These are phyloP conservation scores for Zymoseptoria brevis DNA, from an alignment of 2,329 filamentous ascomycete species.

Conservation along the genomic window DNA sequence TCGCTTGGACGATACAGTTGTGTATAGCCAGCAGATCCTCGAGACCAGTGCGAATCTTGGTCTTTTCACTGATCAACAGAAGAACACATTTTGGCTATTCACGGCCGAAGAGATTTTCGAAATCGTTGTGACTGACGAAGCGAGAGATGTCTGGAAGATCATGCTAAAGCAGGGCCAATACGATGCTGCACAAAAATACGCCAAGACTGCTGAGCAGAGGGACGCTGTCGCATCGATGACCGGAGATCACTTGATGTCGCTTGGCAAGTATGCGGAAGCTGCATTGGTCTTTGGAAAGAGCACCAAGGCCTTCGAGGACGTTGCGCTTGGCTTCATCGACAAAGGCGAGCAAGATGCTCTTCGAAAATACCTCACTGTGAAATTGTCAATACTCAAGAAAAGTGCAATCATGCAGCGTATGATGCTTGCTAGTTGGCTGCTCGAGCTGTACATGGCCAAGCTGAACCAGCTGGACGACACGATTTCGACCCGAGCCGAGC, in stretches of 20 bases:
- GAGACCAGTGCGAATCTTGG: slow-evolving; percentile 71
- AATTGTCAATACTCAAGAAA: slow-evolving; percentile 74
- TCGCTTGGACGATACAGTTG: slow-evolving; percentile 71
- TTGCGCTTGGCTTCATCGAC: slow-evolving; percentile 84
- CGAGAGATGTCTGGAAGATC: slow-evolving; percentile 88
- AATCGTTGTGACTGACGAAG: slow-evolving; percentile 82
- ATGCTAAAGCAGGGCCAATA: slow-evolving; percentile 83
- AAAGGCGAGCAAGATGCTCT: slow-evolving; percentile 83
- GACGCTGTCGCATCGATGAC: slow-evolving; percentile 88
- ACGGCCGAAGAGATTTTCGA: slow-evolving; percentile 88
- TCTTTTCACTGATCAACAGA: slow-evolving; percentile 80
- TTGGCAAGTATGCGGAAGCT: slow-evolving; percentile 76
- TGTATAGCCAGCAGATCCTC: slow-evolving; percentile 82
- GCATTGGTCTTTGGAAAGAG: slow-evolving; percentile 88
- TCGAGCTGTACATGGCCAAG: slow-evolving; percentile 96
- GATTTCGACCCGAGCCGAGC: slow-evolving; percentile 78
- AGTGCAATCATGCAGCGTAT: slow-evolving; percentile 81
- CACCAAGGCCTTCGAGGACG: slow-evolving; percentile 94
- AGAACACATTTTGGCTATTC: slow-evolving; percentile 97
- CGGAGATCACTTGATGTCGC: slow-evolving; percentile 76
- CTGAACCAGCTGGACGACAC: slow-evolving; percentile 91
- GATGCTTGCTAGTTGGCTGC: slow-evolving; percentile 91
- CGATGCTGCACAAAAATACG: slow-evolving; percentile 78
- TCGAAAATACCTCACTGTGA: slow-evolving; percentile 79
- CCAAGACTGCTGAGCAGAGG: slow-evolving; percentile 69